A percentile compares a stretch with the other conserved stretches of the same genome.
phyloP scores from a whole-genome alignment of 352 stramenopile species.

The Phytophthora meadii region DNA sequence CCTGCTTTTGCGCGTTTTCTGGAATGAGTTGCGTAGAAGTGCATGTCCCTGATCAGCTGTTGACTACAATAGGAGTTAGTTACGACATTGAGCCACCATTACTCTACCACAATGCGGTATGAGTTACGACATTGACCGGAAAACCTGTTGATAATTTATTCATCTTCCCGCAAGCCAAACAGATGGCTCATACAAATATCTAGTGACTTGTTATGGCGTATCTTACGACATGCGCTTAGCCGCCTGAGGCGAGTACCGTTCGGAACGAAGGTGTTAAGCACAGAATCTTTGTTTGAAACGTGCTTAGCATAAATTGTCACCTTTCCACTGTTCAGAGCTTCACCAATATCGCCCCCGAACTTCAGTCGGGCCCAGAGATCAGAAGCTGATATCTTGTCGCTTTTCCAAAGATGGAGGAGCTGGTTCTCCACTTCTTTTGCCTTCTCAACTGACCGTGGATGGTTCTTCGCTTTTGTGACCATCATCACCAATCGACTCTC shows the following conservation, averaged over 20 bases:
- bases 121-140: not conserved
- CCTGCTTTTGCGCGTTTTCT: not conserved
- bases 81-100: not conserved
- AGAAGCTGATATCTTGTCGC: not conserved
- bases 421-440: not conserved
- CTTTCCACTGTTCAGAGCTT: not conserved
- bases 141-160: constrained; percentile 3
- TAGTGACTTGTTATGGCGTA: not conserved
- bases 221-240: constrained; percentile 3
- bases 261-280: not conserved
- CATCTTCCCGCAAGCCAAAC: not conserved
- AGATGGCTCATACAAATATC: not conserved
- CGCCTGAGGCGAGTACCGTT: not conserved
- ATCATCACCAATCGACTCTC: not conserved
- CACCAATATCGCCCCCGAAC: not conserved
- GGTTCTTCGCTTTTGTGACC: not conserved
- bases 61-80: not conserved
- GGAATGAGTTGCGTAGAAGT: not conserved
- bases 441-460: not conserved
- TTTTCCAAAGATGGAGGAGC: not conserved
- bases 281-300: not conserved
- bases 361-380: not conserved
- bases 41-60: not conserved
- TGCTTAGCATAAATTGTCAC: not conserved
- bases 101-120: not conserved